Conservation (phyloP, 208 protist genomes). For the Novymonas esmeraldas region DNA sequence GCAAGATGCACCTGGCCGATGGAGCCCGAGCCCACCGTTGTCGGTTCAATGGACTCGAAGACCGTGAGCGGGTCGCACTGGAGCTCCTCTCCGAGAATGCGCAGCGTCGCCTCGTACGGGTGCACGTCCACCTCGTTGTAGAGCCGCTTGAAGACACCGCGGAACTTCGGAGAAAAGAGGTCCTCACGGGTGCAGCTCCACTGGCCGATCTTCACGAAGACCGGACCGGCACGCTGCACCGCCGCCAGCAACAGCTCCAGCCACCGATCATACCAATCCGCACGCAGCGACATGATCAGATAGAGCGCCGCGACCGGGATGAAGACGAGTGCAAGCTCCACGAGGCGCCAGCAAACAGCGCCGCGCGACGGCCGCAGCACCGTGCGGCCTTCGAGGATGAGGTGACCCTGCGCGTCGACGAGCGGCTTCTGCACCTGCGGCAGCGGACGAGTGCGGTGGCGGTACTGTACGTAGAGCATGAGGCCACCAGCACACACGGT, state of each 20-base stretch:
- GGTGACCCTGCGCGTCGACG: conserved; percentile 63
- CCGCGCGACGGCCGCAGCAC: conserved; percentile 41
- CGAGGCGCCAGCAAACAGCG: conserved; percentile 49
- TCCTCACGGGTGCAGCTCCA: conserved; percentile 91
- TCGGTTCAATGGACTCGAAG: conserved; percentile 71
- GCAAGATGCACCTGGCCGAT: conserved; percentile 93
- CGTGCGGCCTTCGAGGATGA: conserved; percentile 64
- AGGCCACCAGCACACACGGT: conserved; percentile 52
- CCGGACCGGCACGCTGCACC: conserved; percentile 82
- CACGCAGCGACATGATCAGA: conserved; percentile 59
- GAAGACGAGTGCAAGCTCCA: conserved; percentile 76
- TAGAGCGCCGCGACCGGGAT: conserved; percentile 76
- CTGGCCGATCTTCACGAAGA: conserved; percentile 92
- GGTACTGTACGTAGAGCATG: conserved; percentile 67
- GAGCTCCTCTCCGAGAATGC: conserved; percentile 81
- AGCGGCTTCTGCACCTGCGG: conserved; percentile 64
- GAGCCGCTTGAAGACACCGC: conserved; percentile 73
- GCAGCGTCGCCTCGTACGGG: conserved; percentile 65
- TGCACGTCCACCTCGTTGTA: conserved; percentile 85
- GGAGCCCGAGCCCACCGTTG: conserved; percentile 83
- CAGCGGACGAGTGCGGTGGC: conserved; percentile 48
- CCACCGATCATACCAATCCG: conserved; percentile 72
- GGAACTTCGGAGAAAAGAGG: conserved; percentile 84
- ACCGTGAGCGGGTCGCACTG: conserved; percentile 50
- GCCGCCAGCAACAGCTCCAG: conserved; percentile 64